A percentile compares a stretch with the other conserved stretches of the same genome.
phyloP scores from a whole-genome alignment of 2,329 filamentous ascomycete genomes.

The Paracamarosporium sp. region DNA sequence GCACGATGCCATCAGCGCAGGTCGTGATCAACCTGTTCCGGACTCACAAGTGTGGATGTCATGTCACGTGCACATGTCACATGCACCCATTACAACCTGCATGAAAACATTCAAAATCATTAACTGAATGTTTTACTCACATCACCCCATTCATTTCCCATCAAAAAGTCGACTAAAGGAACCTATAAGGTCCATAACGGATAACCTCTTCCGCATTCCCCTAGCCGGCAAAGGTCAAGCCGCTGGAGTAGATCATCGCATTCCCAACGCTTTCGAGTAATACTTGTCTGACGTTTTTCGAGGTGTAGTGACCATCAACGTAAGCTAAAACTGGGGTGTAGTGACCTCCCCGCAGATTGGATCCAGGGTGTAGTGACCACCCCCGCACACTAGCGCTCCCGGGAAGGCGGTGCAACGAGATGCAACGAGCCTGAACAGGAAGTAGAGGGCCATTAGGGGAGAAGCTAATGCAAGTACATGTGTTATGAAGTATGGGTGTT shows the following conservation, averaged over 20 bases:
- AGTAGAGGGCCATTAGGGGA: not conserved
- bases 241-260: not conserved
- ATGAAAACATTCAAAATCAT: too few species aligned
- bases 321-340: conserved; percentile 16
- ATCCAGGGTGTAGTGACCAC: conserved; percentile 23
- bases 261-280: not conserved
- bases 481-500: too few species aligned
- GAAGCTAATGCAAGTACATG: not conserved
- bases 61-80: too few species aligned
- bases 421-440: not conserved
- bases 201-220: not conserved
- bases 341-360: conserved; percentile 15
- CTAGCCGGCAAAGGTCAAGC: not conserved
- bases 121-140: too few species aligned
- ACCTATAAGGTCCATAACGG: not conserved
- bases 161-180: too few species aligned
- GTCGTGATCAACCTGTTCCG: too few species aligned
- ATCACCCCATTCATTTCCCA: too few species aligned
- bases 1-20: too few species aligned
- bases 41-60: too few species aligned
- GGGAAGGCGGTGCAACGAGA: conserved; percentile 1
- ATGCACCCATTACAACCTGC: too few species aligned
- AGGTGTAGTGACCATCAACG: not conserved
- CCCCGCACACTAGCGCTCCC: conserved; percentile 13
- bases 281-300: not conserved